Conservation (phyloP, 306 rosid genomes). For the Casuarina cunninghamiana region DNA sequence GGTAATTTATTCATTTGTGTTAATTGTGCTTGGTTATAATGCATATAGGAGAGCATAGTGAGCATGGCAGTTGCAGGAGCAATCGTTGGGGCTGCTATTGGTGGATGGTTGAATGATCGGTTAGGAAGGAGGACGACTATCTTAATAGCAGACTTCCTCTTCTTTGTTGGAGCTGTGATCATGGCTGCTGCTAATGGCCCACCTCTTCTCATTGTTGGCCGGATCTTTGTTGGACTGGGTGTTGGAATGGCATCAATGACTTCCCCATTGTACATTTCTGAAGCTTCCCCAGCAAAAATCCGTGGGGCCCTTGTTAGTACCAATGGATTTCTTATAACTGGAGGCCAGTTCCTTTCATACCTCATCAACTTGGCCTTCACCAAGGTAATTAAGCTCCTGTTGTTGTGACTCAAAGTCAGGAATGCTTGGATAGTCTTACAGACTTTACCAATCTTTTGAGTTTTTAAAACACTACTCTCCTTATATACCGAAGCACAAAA, state of each 20-base stretch:
- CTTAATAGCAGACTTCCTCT: slow-evolving; percentile 43
- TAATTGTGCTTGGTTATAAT: slow-evolving; percentile 5
- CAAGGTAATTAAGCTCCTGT: slow-evolving; percentile 24
- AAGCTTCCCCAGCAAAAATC: slow-evolving; percentile 61
- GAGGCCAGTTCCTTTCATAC: slow-evolving; percentile 68
- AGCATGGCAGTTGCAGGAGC: slow-evolving; percentile 69
- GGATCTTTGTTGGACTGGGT: slow-evolving; percentile 60
- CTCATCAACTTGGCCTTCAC: slow-evolving; percentile 71
- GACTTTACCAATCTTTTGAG: not conserved
- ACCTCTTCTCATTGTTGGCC: slow-evolving; percentile 40
- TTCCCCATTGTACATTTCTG: slow-evolving; percentile 64
- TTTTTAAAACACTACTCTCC: not conserved
- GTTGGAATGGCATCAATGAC: slow-evolving; percentile 83
- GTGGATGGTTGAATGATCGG: slow-evolving; percentile 62
- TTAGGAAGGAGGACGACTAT: slow-evolving; percentile 50
- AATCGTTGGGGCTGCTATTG: slow-evolving; percentile 60
- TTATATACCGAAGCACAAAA: not conserved
- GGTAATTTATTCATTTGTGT: not conserved
- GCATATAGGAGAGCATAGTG: slow-evolving; percentile 54
- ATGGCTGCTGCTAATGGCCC: slow-evolving; percentile 50
- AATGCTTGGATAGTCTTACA: not conserved
- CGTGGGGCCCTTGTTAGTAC: slow-evolving; percentile 69
- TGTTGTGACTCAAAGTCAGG: not conserved
- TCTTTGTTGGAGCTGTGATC: slow-evolving; percentile 48
- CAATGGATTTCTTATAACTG: slow-evolving; percentile 64